Evolutionary conservation across 495 filamentous ascomycete species (phyloP).

Genomic region (Aspergillus egyptiacus): DNA sequence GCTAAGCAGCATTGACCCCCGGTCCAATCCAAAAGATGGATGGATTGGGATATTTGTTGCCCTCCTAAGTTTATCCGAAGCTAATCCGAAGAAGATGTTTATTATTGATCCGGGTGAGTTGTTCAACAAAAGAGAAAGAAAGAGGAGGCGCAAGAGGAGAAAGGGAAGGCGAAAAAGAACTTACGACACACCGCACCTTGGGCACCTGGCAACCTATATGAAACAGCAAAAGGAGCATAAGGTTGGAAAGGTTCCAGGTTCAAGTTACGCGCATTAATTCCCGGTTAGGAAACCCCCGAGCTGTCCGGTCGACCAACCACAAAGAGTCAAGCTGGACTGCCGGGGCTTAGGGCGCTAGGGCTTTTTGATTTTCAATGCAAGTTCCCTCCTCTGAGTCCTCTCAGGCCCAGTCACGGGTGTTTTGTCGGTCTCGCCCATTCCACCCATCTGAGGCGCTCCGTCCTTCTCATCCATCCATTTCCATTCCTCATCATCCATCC

Average conservation of each 20-base stretch:
- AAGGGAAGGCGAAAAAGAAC: too few relatives aligned
- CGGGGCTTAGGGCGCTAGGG: neutral
- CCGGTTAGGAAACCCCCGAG: neutral
- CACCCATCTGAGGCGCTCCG: too few relatives aligned
- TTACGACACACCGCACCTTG: too few relatives aligned
- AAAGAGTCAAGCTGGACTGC: neutral
- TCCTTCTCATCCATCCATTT: constrained; percentile 8
- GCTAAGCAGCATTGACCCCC: neutral
- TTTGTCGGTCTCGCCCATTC: too few relatives aligned
- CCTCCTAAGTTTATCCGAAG: neutral
- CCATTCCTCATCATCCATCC: constrained; percentile 17
- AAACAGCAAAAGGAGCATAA: neutral
- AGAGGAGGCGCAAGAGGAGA: neutral
- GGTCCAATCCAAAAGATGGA: neutral
- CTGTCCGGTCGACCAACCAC: neutral
- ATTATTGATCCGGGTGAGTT: neutral
- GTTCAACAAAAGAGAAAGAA: neutral
- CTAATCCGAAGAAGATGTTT: neutral
- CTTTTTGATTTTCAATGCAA: neutral
- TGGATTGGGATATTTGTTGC: neutral
- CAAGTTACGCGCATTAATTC: neutral
- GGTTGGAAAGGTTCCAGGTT: neutral
- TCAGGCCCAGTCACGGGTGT: too few relatives aligned
- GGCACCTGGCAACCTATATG: too few relatives aligned
- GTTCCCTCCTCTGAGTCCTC: neutral